Percentiles rank a stretch among this genome's conserved stretches.
Conservation (phyloP, 1,139 yeast genomes). For the Debaryomyces sp. region DNA sequence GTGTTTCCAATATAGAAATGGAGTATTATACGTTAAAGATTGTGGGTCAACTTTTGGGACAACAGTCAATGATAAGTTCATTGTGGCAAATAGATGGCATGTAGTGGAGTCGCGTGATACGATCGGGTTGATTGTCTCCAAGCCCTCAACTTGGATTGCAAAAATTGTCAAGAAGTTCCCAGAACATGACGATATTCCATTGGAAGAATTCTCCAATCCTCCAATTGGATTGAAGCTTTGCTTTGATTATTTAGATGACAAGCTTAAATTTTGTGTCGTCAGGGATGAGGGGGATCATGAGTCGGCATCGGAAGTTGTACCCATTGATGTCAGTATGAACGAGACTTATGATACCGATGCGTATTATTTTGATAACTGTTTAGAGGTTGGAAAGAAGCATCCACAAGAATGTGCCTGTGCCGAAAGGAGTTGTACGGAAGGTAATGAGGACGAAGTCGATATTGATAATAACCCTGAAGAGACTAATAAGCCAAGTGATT, state of each 20-base stretch:
- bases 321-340: background rate
- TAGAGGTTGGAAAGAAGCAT: background rate
- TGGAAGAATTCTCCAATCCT: conserved; percentile 28
- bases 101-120: conserved; percentile 25
- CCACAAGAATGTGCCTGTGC: background rate
- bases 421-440: background rate
- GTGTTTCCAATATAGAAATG: conserved; percentile 12
- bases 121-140: conserved; percentile 36
- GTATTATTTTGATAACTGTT: background rate
- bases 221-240: conserved; percentile 25
- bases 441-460: background rate
- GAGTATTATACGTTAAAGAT: conserved; percentile 32
- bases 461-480: background rate
- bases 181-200: conserved; percentile 17
- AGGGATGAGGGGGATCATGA: background rate
- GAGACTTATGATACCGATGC: conserved; percentile 1
- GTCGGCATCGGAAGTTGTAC: background rate
- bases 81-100: conserved; percentile 24
- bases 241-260: conserved; percentile 20
- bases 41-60: conserved; percentile 45
- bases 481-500: background rate
- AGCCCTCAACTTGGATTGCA: conserved; percentile 28
- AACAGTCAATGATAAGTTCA: conserved; percentile 29
- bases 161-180: conserved; percentile 16
- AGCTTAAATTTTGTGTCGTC: background rate